Conservation (phyloP, 495 filamentous ascomycete species). For the Hyphodiscus hymeniophilus region DNA sequence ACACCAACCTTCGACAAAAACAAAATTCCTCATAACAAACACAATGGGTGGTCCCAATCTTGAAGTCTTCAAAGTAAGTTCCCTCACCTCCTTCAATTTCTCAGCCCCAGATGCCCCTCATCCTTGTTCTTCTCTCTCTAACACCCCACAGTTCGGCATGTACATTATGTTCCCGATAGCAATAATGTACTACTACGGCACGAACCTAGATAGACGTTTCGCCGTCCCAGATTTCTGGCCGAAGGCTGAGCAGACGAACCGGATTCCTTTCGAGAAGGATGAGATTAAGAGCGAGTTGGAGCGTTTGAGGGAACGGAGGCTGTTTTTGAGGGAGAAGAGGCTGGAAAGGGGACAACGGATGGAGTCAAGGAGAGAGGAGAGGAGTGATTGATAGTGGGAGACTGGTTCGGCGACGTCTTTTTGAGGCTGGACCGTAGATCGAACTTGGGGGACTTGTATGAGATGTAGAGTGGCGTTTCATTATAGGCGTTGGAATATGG, state of each 20-base stretch:
- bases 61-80: conserved; percentile 83
- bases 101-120: conserved; percentile 6
- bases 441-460: not conserved
- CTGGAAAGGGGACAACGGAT: conserved; percentile 43
- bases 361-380: conserved; percentile 15
- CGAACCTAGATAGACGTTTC: conserved; percentile 92
- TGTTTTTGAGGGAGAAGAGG: conserved; percentile 51
- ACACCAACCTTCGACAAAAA: too few species aligned
- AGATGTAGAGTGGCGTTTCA: not conserved
- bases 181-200: conserved; percentile 99
- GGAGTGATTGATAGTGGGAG: not conserved
- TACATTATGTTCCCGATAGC: conserved; percentile 98
- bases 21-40: too few species aligned
- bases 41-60: conserved; percentile 80
- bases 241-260: conserved; percentile 73
- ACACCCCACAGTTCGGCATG: conserved; percentile 69
- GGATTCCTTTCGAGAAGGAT: conserved; percentile 79
- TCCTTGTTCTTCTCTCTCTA: conserved; percentile 4
- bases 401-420: not conserved
- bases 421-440: too few species aligned
- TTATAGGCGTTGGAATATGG: not conserved
- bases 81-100: not conserved
- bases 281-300: conserved; percentile 76
- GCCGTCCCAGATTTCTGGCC: conserved; percentile 90
- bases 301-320: conserved; percentile 53